Conservation (phyloP, 2,329 filamentous ascomycete species). For the Aspergillus sojae region DNA sequence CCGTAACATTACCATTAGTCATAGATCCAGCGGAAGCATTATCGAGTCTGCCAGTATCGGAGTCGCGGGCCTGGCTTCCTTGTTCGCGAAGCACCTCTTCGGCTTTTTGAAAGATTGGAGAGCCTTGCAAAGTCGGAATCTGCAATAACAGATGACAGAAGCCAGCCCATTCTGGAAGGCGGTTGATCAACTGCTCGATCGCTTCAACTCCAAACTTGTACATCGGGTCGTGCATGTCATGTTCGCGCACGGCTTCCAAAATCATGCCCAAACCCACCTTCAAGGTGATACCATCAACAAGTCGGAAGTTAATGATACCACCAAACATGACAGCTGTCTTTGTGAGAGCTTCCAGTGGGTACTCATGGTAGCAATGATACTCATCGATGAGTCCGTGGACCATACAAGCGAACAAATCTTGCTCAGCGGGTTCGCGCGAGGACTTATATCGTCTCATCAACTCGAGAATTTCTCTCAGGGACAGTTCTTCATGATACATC, state of each 20-base stretch:
- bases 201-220: constrained; percentile 98
- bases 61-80: constrained; percentile 60
- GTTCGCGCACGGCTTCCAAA: constrained; percentile 89
- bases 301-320: constrained; percentile 89
- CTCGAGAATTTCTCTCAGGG: constrained; percentile 82
- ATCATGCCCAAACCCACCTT: constrained; percentile 98
- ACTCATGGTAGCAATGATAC: constrained; percentile 92
- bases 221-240: constrained; percentile 82
- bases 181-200: constrained; percentile 80
- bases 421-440: constrained; percentile 79
- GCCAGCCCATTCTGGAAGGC: constrained; percentile 91
- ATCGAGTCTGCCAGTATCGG: constrained; percentile 45
- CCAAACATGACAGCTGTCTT: constrained; percentile 97
- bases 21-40: constrained; percentile 47
- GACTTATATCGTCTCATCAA: constrained; percentile 85
- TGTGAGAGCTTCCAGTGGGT: constrained; percentile 91
- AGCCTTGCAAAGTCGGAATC: constrained; percentile 79
- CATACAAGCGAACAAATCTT: constrained; percentile 98
- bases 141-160: constrained; percentile 85
- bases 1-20: constrained; percentile 69
- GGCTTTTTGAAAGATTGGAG: constrained; percentile 80
- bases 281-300: constrained; percentile 86
- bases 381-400: constrained; percentile 97
- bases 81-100: constrained; percentile 76
- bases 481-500: constrained; percentile 92